Percentiles rank a stretch among this genome's conserved stretches.
These are phyloP conservation scores for Heterobasidion annosum DNA, from an alignment of 1,284 basidiomycete genomes.

Conservation along the genomic window DNA sequence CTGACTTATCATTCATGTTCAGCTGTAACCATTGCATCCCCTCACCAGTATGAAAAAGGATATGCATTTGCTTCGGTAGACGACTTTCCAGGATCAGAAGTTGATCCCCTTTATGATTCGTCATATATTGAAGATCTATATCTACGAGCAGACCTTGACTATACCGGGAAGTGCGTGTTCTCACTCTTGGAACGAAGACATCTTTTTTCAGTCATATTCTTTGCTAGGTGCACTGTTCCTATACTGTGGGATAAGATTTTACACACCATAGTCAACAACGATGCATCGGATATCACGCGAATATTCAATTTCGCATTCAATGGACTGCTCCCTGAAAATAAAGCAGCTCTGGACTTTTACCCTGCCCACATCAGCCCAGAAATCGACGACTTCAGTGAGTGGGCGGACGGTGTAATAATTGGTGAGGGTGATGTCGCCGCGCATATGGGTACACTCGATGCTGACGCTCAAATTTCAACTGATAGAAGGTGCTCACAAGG, in stretches of 20 bases:
- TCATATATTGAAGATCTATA: slow-evolving; percentile 84
- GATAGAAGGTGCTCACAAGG: slow-evolving; percentile 79
- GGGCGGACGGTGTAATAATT: slow-evolving; percentile 83
- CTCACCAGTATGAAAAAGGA: slow-evolving; percentile 74
- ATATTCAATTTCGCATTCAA: slow-evolving; percentile 87
- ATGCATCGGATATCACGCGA: slow-evolving; percentile 90
- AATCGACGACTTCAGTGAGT: slow-evolving; percentile 84
- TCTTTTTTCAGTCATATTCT: neutral
- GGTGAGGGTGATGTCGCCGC: slow-evolving; percentile 30
- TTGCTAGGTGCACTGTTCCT: slow-evolving; percentile 76
- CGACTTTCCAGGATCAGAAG: slow-evolving; percentile 61
- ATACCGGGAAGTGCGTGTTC: slow-evolving; percentile 29
- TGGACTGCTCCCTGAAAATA: slow-evolving; percentile 53
- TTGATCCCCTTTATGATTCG: slow-evolving; percentile 63
- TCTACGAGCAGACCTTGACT: slow-evolving; percentile 65
- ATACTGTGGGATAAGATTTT: slow-evolving; percentile 91
- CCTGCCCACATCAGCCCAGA: slow-evolving; percentile 53
- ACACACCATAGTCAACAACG: slow-evolving; percentile 91
- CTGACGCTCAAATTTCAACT: neutral
- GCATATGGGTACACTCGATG: slow-evolving; percentile 13
- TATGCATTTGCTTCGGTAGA: slow-evolving; percentile 83
- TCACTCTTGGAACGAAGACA: neutral
- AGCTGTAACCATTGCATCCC: slow-evolving; percentile 82
- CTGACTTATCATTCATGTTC: neutral
- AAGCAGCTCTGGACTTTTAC: slow-evolving; percentile 69